phyloP scores from a whole-genome alignment of 2,329 filamentous ascomycete genomes.

The Diaporthe humulicola region DNA sequence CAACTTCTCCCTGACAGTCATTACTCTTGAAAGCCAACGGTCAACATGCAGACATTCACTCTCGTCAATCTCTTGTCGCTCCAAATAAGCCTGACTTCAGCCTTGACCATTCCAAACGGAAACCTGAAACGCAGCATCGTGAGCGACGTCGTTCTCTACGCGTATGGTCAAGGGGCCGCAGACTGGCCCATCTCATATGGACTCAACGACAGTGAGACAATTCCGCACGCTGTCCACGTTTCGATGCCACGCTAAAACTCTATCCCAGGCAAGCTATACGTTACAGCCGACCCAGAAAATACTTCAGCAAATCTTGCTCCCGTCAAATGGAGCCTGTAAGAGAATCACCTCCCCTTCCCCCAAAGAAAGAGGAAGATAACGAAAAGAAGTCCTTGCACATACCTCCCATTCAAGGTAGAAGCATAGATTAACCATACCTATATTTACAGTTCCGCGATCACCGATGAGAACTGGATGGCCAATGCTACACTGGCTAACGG shows the following conservation, averaged over 20 bases:
- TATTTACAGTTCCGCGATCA: conserved; percentile 34
- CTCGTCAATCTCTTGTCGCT: conserved; percentile 9
- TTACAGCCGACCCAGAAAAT: background rate
- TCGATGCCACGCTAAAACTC: background rate
- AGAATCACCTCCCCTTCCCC: too few relatives aligned
- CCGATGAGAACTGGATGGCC: conserved; percentile 42
- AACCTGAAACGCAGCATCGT: conserved; percentile 38
- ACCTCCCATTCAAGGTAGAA: background rate
- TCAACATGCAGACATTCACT: background rate
- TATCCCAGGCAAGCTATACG: background rate
- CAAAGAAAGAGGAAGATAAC: too few relatives aligned
- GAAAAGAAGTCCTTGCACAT: too few relatives aligned
- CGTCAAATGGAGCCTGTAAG: conserved; percentile 8
- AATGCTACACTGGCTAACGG: conserved; percentile 42
- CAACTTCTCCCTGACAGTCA: background rate
- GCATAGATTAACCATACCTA: background rate
- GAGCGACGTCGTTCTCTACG: conserved; percentile 41
- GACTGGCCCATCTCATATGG: conserved; percentile 42
- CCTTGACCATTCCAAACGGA: conserved; percentile 13
- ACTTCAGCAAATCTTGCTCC: background rate
- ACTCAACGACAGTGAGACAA: conserved; percentile 39
- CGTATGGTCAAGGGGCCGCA: conserved; percentile 41
- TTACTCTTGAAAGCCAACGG: background rate
- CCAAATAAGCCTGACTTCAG: background rate
- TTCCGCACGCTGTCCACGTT: background rate